Percentiles rank a stretch among this genome's conserved stretches.
phyloP scores from a whole-genome alignment of 2,329 filamentous ascomycete genomes.

The Penicillium hesseltinei region DNA sequence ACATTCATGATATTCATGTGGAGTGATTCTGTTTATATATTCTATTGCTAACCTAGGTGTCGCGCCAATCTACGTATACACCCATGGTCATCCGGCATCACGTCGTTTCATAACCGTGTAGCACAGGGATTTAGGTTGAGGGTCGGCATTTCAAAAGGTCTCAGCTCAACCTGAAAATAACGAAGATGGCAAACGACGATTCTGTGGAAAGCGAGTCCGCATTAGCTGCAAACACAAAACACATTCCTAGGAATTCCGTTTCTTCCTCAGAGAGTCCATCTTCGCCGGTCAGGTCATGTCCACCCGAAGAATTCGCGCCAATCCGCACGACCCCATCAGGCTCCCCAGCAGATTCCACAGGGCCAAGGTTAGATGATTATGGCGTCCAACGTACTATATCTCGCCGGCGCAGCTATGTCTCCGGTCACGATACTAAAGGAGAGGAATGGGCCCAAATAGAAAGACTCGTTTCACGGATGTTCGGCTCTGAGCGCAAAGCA shows the following conservation, averaged over 20 bases:
- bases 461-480: constrained; percentile 67
- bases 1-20: neutral
- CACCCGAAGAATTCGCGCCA: constrained; percentile 6
- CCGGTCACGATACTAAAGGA: constrained; percentile 19
- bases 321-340: constrained; percentile 11
- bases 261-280: constrained; percentile 1
- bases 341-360: neutral
- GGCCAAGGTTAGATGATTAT: constrained; percentile 15
- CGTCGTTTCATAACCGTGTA: neutral
- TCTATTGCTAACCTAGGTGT: neutral
- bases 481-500: constrained; percentile 62
- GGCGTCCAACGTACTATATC: constrained; percentile 24
- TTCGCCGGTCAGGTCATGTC: neutral
- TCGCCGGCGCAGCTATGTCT: constrained; percentile 25
- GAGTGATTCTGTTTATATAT: neutral
- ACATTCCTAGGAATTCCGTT: neutral
- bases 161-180: neutral
- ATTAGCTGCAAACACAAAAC: neutral
- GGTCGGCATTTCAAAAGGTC: neutral
- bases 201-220: neutral
- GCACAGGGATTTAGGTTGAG: neutral
- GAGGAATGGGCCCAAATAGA: constrained; percentile 36
- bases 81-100: neutral
- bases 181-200: neutral
- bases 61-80: neutral